A percentile compares a stretch with the other conserved stretches of the same genome.
These are phyloP conservation scores for Pseudozyma thailandica DNA, from an alignment of 1,284 basidiomycete species.

Conservation along the genomic window DNA sequence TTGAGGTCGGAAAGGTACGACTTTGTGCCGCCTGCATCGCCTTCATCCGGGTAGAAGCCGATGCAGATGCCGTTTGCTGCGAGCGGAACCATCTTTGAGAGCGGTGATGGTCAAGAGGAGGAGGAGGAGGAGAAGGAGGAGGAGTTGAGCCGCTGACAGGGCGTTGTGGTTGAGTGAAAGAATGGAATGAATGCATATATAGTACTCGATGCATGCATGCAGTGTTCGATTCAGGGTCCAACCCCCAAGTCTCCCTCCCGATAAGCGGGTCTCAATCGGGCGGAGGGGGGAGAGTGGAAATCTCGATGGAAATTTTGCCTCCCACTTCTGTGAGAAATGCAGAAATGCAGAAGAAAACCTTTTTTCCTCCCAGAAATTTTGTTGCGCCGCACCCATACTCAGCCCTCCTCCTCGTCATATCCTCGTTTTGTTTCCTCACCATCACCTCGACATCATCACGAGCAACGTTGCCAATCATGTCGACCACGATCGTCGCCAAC, in stretches of 20 bases:
- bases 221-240: conserved; percentile 14
- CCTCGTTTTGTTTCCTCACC: not conserved
- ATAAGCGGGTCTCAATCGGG: too few species aligned
- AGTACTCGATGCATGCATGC: too few species aligned
- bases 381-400: not conserved
- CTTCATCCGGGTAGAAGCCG: conserved; percentile 44
- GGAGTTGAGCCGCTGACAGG: too few species aligned
- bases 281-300: not conserved
- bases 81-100: conserved; percentile 1
- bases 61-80: conserved; percentile 15
- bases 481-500: conserved; percentile 30
- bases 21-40: conserved; percentile 35
- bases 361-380: not conserved
- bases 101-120: too few species aligned
- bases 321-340: not conserved
- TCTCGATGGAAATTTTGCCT: conserved; percentile 35
- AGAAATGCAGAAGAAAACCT: not conserved
- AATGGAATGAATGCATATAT: too few species aligned
- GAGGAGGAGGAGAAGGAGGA: not conserved
- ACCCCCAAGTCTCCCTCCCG: too few species aligned
- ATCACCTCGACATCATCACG: not conserved
- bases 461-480: conserved; percentile 24
- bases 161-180: too few species aligned
- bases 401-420: not conserved
- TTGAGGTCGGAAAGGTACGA: conserved; percentile 40